These are phyloP conservation scores for Tricholoma saponaceum DNA, from an alignment of 768 basidiomycete species.

Conservation along the genomic window DNA sequence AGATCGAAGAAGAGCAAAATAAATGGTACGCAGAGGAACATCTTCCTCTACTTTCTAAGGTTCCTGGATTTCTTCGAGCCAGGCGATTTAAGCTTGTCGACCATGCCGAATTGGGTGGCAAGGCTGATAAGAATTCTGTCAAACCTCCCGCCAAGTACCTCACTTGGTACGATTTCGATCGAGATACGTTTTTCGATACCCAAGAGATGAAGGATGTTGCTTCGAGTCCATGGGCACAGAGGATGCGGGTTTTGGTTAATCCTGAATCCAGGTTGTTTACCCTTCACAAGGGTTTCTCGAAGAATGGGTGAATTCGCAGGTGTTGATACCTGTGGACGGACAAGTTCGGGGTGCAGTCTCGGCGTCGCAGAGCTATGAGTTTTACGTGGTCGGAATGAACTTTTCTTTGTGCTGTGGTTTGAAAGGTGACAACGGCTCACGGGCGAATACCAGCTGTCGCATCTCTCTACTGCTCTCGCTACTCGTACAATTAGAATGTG, in stretches of 20 bases:
- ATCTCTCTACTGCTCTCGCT: no score
- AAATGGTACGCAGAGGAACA: conserved; percentile 29
- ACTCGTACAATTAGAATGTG: no score
- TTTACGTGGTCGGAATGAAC: no score
- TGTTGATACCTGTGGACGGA: no score
- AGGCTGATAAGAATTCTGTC: conserved; percentile 1
- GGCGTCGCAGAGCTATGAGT: no score
- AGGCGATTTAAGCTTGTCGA: conserved; percentile 21
- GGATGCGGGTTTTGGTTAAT: conserved; percentile 1
- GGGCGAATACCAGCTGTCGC: no score
- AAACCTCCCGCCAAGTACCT: conserved; percentile 9
- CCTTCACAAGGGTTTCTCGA: not conserved
- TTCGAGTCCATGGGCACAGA: conserved; percentile 7
- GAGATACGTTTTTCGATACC: conserved; percentile 7
- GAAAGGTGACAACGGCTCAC: no score
- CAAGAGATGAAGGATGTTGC: conserved; percentile 10
- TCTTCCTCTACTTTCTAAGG: conserved; percentile 18
- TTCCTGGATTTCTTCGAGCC: conserved; percentile 23
- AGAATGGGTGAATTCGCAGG: no score
- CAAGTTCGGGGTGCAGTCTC: no score
- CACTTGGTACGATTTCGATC: conserved; percentile 9
- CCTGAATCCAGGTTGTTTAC: conserved; percentile 10
- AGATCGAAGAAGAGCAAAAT: conserved; percentile 25
- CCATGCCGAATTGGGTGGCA: conserved; percentile 7
- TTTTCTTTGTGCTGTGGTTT: no score